Percentiles rank a stretch among this genome's conserved stretches.
Evolutionary conservation across 2,329 filamentous ascomycete species (phyloP).

Genomic region (Cladosporium sp.): DNA sequence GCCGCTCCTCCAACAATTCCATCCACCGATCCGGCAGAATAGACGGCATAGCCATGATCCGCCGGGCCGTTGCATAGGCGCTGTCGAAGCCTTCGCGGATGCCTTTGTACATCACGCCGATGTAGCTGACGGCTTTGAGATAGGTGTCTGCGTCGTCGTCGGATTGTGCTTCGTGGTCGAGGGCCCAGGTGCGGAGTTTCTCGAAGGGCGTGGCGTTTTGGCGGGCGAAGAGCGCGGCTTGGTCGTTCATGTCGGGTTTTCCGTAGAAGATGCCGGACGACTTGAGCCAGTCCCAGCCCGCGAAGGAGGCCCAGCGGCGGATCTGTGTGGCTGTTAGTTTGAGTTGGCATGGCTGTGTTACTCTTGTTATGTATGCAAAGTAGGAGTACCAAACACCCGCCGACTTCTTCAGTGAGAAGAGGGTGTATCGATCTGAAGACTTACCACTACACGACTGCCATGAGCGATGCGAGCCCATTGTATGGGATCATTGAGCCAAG

Average conservation of each 20-base stretch:
- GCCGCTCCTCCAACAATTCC: constrained; percentile 27
- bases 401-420: background rate
- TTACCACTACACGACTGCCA: constrained; percentile 22
- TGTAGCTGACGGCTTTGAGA: constrained; percentile 26
- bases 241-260: constrained; percentile 23
- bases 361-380: background rate
- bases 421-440: background rate
- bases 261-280: constrained; percentile 26
- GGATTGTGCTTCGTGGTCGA: constrained; percentile 25
- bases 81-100: constrained; percentile 25
- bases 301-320: constrained; percentile 9
- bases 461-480: constrained; percentile 30
- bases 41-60: constrained; percentile 30
- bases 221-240: constrained; percentile 26
- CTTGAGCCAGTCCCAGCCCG: constrained; percentile 1
- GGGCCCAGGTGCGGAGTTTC: constrained; percentile 25
- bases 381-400: background rate
- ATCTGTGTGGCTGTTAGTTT: background rate
- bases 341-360: background rate
- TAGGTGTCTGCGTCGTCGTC: constrained; percentile 26
- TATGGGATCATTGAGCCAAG: constrained; percentile 25
- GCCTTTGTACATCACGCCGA: constrained; percentile 29
- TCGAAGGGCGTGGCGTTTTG: constrained; percentile 29
- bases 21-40: constrained; percentile 27
- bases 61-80: constrained; percentile 25